phyloP scores from a whole-genome alignment of 2,329 filamentous ascomycete genomes.

The Aspergillus brunneoviolaceus region DNA sequence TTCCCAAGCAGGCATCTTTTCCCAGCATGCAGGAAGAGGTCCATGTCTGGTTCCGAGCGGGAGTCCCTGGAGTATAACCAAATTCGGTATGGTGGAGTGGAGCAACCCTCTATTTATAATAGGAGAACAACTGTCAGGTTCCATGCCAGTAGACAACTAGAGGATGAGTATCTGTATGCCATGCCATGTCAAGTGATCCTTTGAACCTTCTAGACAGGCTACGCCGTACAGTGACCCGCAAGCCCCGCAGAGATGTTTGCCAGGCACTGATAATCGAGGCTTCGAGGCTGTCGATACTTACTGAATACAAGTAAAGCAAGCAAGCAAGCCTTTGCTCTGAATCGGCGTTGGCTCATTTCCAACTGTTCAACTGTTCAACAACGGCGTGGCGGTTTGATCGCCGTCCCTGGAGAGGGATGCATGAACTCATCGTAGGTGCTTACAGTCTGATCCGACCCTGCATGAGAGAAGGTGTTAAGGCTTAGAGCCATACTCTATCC shows the following conservation, averaged over 20 bases:
- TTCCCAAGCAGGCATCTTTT: neutral
- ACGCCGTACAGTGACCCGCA: too few relatives aligned
- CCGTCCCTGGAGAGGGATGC: neutral
- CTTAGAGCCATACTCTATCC: neutral
- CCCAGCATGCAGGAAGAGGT: neutral
- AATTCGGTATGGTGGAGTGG: neutral
- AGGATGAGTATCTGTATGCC: too few relatives aligned
- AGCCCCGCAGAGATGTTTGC: too few relatives aligned
- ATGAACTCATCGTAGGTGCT: neutral
- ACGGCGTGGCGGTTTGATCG: neutral
- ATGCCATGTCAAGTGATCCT: too few relatives aligned
- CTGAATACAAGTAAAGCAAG: neutral
- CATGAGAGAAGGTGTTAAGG: neutral
- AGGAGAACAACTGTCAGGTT: neutral
- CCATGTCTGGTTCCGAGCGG: neutral
- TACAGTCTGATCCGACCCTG: neutral
- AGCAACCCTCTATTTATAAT: neutral
- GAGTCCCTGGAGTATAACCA: conserved; percentile 1
- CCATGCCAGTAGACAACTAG: neutral
- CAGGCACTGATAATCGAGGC: too few relatives aligned
- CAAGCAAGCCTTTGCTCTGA: neutral
- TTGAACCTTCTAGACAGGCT: too few relatives aligned
- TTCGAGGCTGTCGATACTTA: neutral
- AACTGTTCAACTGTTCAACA: neutral
- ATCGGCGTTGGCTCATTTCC: neutral